These are phyloP conservation scores for Pyracantha coccinea DNA, from an alignment of 331 rosid species.

Conservation along the genomic window DNA sequence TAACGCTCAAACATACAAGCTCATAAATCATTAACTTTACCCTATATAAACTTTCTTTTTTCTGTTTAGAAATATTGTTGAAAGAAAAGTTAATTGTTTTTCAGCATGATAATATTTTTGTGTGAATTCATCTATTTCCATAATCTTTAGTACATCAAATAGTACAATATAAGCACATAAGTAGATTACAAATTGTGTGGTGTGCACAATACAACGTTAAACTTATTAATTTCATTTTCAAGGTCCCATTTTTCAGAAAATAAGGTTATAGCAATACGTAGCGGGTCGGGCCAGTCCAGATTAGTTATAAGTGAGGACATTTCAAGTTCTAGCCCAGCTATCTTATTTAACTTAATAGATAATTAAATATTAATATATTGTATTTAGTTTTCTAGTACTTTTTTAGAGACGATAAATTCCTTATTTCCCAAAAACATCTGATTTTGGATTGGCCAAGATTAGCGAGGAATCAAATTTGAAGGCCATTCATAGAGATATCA, in stretches of 20 bases:
- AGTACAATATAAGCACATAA: neutral
- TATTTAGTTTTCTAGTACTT: too few relatives aligned
- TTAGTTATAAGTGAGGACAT: neutral
- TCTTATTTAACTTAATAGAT: neutral
- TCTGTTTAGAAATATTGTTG: too few relatives aligned
- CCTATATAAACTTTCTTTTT: too few relatives aligned
- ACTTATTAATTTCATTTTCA: neutral
- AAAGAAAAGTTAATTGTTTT: neutral
- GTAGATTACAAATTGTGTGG: neutral
- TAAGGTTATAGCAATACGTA: too few relatives aligned
- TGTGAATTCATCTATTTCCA: neutral
- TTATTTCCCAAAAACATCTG: too few relatives aligned
- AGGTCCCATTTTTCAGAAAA: neutral
- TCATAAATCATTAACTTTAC: too few relatives aligned
- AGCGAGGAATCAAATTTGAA: too few relatives aligned
- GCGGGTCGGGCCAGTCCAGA: accelerated
- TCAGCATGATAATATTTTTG: neutral
- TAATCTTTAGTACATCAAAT: neutral
- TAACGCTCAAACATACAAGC: too few relatives aligned
- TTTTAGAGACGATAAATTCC: too few relatives aligned
- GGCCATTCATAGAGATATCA: neutral
- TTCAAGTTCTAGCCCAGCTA: neutral
- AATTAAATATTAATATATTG: too few relatives aligned
- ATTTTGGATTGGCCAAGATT: too few relatives aligned
- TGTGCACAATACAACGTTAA: neutral